Base-by-base conservation (phyloP, 495 filamentous ascomycete species). In the Melanomma pulvis-pyrius region DNA sequence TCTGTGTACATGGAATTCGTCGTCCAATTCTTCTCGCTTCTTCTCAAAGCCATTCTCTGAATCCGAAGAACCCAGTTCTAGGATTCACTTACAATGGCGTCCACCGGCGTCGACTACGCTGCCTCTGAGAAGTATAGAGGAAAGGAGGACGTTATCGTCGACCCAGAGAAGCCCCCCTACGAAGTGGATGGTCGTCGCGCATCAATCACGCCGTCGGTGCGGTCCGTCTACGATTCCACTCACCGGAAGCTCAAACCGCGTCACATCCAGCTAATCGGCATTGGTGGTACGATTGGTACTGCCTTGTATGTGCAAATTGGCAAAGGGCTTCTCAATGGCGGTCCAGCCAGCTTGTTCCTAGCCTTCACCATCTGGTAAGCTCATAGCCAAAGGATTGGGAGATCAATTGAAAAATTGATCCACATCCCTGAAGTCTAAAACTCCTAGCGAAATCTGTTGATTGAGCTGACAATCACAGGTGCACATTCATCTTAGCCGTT, bases 301-400 rank as follows among this genome's bases (percentile, higher is more conserved):
- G 90, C 84, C 1, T 78, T 92, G 12, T 92, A 87, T 75, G 87
- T 92, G 25, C 84, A 88, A 65, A 92, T 94, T 58, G 91, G 90
- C 19, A 79, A 77, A 22, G 83, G 83, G 1, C 71, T 92, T 54
- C 77, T 89, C 24, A 79, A 89, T 32, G 91, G 90, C 46, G 91
- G 91, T 0, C 91, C 91, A 21, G 91, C 73, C 1, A 90, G 86
- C 67, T 76, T 93, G 62, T 91, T 93, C 69, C 74, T 94, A 34
- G 91, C 88, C 15, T 93, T 92, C 72, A 83, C 86, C 0, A 79
- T 91, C 63, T 87, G 89, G 93, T 96, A 85, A 86, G 92, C 85
- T 58, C 49, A 3, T 2, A 15, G 1, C 19, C 15, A 8, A 12
- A 12, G 21, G 53, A 24, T 3, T 36, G 8, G 30, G 19, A 39